A percentile compares a stretch with the other conserved stretches of the same genome.
These are phyloP conservation scores for Triticum dicoccoides DNA, from an alignment of 176 grass and related monocot genomes.

Conservation along the genomic window DNA sequence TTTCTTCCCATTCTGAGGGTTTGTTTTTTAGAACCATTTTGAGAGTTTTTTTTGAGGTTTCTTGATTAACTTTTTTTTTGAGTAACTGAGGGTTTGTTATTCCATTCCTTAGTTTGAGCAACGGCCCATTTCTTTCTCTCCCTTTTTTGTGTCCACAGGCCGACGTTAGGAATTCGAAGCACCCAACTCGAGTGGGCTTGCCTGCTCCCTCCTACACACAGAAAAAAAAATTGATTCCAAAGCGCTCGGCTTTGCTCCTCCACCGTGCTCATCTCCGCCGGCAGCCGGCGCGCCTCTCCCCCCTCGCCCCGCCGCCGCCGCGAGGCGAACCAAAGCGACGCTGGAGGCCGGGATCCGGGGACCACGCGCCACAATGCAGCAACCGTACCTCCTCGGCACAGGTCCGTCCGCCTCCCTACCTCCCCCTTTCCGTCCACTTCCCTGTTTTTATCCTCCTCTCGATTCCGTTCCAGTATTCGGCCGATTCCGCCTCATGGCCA, in stretches of 20 bases:
- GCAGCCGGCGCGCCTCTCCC: not conserved
- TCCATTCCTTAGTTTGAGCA: too few relatives aligned
- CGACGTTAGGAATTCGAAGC: too few relatives aligned
- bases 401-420: not conserved
- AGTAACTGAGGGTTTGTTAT: too few relatives aligned
- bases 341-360: not conserved
- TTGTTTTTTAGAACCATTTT: too few relatives aligned
- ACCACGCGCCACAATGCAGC: not conserved
- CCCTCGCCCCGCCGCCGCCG: not conserved
- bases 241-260: not conserved
- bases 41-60: too few relatives aligned
- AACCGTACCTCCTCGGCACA: constrained; percentile 25
- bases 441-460: not conserved
- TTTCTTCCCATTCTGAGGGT: too few relatives aligned
- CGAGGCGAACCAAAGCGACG: not conserved
- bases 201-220: too few relatives aligned
- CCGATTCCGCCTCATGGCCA: not conserved
- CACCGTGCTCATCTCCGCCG: not conserved
- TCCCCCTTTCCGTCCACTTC: not conserved
- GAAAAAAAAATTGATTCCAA: not conserved
- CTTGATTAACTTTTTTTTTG: too few relatives aligned
- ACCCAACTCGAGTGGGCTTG: too few relatives aligned
- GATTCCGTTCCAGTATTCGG: not conserved
- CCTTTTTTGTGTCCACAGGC: too few relatives aligned
- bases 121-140: too few relatives aligned